Percentiles rank a stretch among this genome's conserved stretches.
These are phyloP conservation scores for Trypanosoma rangeli DNA, from an alignment of 208 protist species.

Conservation along the genomic window DNA sequence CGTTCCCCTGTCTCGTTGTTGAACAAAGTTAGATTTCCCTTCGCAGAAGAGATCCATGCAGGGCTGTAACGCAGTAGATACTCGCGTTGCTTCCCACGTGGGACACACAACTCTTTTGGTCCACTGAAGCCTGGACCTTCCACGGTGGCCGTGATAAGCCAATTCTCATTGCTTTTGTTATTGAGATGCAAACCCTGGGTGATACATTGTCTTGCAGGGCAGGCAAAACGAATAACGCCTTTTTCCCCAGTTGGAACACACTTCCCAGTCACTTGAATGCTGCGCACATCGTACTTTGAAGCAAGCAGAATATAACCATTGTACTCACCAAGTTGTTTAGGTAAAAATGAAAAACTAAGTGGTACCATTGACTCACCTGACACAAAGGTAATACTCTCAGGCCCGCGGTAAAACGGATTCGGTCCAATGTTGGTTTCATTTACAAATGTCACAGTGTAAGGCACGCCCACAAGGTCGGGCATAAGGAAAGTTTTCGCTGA, in stretches of 20 bases:
- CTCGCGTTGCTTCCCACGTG: constrained; percentile 50
- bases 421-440: constrained; percentile 73
- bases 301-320: constrained; percentile 72
- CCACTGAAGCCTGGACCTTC: constrained; percentile 85
- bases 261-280: constrained; percentile 78
- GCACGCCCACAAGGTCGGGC: constrained; percentile 27
- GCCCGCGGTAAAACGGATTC: constrained; percentile 80
- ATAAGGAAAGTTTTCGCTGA: constrained; percentile 11
- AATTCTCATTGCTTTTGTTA: constrained; percentile 82
- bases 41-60: constrained; percentile 62
- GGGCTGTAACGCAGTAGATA: constrained; percentile 91
- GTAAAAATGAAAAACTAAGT: constrained; percentile 76
- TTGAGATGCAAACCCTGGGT: constrained; percentile 87
- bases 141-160: constrained; percentile 79
- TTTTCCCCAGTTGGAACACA: constrained; percentile 72
- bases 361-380: constrained; percentile 10
- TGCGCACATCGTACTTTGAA: constrained; percentile 86
- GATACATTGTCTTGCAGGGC: constrained; percentile 86
- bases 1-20: constrained; percentile 87
- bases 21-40: constrained; percentile 73
- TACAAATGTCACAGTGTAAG: constrained; percentile 62
- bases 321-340: constrained; percentile 84
- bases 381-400: constrained; percentile 28
- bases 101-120: constrained; percentile 77
- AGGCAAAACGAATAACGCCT: constrained; percentile 83